phyloP scores from a whole-genome alignment of 164 flowering plant genomes.

The Paratinospora sagittata region DNA sequence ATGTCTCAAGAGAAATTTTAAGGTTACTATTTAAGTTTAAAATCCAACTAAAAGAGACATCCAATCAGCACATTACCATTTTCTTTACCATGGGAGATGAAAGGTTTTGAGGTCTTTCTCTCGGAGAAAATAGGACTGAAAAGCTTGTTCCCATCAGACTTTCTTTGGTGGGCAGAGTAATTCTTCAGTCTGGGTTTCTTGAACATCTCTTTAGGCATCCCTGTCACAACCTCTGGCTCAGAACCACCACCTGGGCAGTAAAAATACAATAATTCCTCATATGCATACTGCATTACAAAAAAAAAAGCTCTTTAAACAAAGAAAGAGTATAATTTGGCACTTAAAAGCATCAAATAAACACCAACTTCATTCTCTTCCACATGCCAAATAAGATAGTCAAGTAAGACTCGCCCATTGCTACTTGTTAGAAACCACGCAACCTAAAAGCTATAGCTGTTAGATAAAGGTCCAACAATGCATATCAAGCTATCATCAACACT shows the following conservation, averaged over 20 bases:
- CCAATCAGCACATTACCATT: background rate
- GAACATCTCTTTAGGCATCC: conserved; percentile 42
- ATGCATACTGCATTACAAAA: background rate
- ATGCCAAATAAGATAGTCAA: too few species aligned
- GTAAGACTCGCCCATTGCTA: too few species aligned
- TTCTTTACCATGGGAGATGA: conserved; percentile 20
- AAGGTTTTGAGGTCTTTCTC: conserved; percentile 14
- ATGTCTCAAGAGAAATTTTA: too few species aligned
- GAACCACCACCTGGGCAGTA: conserved; percentile 19
- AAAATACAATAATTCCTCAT: background rate
- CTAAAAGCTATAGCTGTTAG: too few species aligned
- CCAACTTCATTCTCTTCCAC: too few species aligned
- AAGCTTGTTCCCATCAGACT: conserved; percentile 10
- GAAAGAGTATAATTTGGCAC: background rate
- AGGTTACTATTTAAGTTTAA: too few species aligned
- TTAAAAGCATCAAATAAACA: too few species aligned
- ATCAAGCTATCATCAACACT: too few species aligned
- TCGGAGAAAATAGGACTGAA: conserved; percentile 35
- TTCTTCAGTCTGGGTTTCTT: conserved; percentile 39
- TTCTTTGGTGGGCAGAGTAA: conserved; percentile 2
- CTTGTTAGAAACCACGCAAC: too few species aligned
- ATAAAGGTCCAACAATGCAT: too few species aligned
- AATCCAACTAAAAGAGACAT: background rate
- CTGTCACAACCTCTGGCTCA: conserved; percentile 49
- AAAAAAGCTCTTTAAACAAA: background rate